Evolutionary conservation across 768 basidiomycete species (phyloP).

Genomic region (Hysterangium stoloniferum): DNA sequence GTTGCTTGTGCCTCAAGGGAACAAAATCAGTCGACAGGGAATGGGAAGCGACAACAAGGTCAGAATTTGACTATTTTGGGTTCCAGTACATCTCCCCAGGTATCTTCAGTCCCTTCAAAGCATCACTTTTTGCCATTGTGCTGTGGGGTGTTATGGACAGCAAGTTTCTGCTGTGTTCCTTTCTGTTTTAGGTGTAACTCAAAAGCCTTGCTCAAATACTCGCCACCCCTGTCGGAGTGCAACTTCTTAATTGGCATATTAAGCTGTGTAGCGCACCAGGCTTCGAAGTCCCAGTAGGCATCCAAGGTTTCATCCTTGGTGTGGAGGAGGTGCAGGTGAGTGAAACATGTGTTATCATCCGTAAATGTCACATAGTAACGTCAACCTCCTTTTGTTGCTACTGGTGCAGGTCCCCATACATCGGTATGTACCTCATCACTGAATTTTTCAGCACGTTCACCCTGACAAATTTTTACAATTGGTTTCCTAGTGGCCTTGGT

Average conservation of each 20-base stretch:
- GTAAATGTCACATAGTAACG: conserved; percentile 19
- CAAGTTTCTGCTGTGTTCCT: conserved; percentile 33
- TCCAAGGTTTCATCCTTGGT: conserved; percentile 19
- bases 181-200: conserved; percentile 21
- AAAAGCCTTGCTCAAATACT: conserved; percentile 33
- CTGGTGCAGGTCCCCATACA: conserved; percentile 6
- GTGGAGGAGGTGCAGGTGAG: conserved; percentile 4
- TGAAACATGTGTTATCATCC: conserved; percentile 10
- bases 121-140: too few relatives aligned
- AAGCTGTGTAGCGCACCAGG: conserved; percentile 26
- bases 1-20: too few relatives aligned
- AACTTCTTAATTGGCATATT: conserved; percentile 25
- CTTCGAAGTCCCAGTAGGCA: conserved; percentile 28
- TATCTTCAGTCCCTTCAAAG: too few relatives aligned
- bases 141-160: conserved; percentile 34
- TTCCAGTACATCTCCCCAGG: too few relatives aligned
- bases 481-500: conserved; percentile 33
- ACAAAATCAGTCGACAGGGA: too few relatives aligned
- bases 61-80: too few relatives aligned
- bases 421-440: conserved; percentile 16
- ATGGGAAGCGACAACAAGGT: too few relatives aligned
- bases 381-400: conserved; percentile 17
- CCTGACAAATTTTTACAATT: conserved; percentile 19
- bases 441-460: conserved; percentile 23
- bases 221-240: conserved; percentile 36